Evolutionary conservation across 139 green algal genomes (phyloP), one percentile per base, ranked within the genome.

Genomic region (Raphidocelis subcapitata): DNA sequence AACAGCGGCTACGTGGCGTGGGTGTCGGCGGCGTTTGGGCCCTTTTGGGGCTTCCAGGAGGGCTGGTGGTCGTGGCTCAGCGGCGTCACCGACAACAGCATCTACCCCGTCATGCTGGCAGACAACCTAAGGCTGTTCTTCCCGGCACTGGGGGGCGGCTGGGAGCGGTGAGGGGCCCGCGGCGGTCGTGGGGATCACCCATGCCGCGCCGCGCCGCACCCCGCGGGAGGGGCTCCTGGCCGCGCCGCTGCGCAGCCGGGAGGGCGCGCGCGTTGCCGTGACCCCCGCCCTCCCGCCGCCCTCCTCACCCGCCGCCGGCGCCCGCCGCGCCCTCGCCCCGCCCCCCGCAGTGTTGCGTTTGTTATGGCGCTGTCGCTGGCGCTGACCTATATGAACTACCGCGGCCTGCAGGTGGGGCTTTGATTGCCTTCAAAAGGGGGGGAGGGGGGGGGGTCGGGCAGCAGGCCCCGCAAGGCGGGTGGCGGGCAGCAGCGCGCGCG

Each of bases 1-100:
- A 96, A 99, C 82, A 91, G 84, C 62, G 94, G 95, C 41, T 97
- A 94, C 67, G 94, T 98, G 18, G 95, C 95, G 0, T 99, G 95
- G 95, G 92, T 98, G 29, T 96, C 93, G 21, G 92, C 92, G 5
- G 95, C 95, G 0, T 99, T 99, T 82, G 95, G 95, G 0, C 92
- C 93, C 21, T 98, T 96, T 72, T 98, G 93, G 92, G 95, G 95
- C 15, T 99, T 98, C 80, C 92, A 95, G 82, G 93, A 98, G 82
- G 94, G 95, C 0, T 91, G 94, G 31, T 97, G 85, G 82, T 91
- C 81, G 20, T 98, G 94, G 94, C 63, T 98, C 3, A 93, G 81
- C 31, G 93, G 94, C 24, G 94, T 98, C 14, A 91, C 92, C 3
- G 94, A 98, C 88, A 98, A 98, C 85, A 88, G 81, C 32, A 74